Conservation (phyloP, 495 filamentous ascomycete genomes). For the Talaromyces borbonicus region DNA sequence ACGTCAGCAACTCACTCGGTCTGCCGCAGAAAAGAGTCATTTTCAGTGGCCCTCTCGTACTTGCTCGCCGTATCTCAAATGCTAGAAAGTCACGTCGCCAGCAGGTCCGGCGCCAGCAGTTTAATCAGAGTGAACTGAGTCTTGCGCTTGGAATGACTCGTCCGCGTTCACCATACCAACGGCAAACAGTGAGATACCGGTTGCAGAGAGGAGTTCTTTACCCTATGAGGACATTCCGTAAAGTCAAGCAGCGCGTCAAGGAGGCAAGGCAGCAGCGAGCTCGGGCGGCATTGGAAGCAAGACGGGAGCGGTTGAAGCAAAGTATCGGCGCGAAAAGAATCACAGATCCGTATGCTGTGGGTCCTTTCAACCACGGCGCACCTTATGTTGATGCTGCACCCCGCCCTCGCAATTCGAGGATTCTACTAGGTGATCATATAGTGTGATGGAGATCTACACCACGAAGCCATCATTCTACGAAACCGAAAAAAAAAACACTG, state of each 20-base stretch:
- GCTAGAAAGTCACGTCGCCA: slow-evolving; percentile 19
- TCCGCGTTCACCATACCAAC: slow-evolving; percentile 19
- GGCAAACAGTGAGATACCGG: slow-evolving; percentile 22
- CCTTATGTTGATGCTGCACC: neutral
- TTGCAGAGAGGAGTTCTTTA: slow-evolving; percentile 38
- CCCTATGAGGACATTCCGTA: slow-evolving; percentile 43
- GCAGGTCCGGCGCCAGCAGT: slow-evolving; percentile 9
- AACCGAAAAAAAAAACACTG: neutral
- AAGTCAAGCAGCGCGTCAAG: slow-evolving; percentile 41
- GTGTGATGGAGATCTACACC: neutral
- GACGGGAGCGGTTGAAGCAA: slow-evolving; percentile 53
- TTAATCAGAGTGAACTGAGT: neutral
- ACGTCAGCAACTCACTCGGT: slow-evolving; percentile 43
- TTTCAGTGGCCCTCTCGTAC: slow-evolving; percentile 26
- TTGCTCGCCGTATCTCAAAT: slow-evolving; percentile 33
- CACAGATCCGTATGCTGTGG: slow-evolving; percentile 3
- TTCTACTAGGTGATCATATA: neutral
- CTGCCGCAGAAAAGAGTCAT: slow-evolving; percentile 44
- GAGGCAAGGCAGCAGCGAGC: slow-evolving; percentile 50
- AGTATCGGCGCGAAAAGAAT: slow-evolving; percentile 43
- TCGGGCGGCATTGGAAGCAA: slow-evolving; percentile 46
- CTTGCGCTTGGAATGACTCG: slow-evolving; percentile 2
- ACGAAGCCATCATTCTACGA: neutral
- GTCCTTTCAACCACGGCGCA: neutral
- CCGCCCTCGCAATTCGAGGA: neutral